phyloP scores from a whole-genome alignment of 495 filamentous ascomycete genomes.

The Thozetella sp. region DNA sequence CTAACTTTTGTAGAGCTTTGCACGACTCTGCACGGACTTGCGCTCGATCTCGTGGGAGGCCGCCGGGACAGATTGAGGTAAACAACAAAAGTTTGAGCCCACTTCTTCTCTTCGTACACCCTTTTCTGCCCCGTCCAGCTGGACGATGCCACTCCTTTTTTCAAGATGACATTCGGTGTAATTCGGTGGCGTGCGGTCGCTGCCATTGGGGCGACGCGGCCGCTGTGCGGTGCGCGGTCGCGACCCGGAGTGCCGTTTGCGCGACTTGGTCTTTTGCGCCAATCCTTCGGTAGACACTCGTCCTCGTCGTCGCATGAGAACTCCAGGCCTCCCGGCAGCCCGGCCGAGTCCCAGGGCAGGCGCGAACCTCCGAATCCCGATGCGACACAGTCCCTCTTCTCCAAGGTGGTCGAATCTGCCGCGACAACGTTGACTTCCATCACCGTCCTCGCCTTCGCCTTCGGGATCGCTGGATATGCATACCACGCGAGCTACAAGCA shows the following conservation, averaged over 20 bases:
- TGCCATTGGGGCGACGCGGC: not conserved
- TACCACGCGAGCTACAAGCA: conserved; percentile 93
- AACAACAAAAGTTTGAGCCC: too few species aligned
- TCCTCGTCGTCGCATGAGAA: not conserved
- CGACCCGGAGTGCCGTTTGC: not conserved
- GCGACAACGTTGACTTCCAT: conserved; percentile 88
- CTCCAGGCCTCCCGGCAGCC: not conserved
- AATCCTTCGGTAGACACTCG: not conserved
- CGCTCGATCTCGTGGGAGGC: too few species aligned
- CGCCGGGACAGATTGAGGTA: too few species aligned
- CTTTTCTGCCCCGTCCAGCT: not conserved
- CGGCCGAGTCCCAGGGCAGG: not conserved
- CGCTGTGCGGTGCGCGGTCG: not conserved
- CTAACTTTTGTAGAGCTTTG: too few species aligned
- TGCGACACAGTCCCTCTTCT: conserved; percentile 33
- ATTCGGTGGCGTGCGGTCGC: conserved; percentile 1
- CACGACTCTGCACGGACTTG: too few species aligned
- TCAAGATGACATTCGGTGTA: not conserved
- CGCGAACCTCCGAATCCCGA: conserved; percentile 14
- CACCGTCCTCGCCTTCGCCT: conserved; percentile 70
- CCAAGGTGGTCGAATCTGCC: conserved; percentile 84
- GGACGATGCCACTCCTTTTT: not conserved
- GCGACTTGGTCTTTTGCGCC: not conserved
- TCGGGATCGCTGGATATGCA: conserved; percentile 74
- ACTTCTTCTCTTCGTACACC: not conserved